phyloP scores from a whole-genome alignment of 768 basidiomycete species.

The Rhodotorula taiwanensis region DNA sequence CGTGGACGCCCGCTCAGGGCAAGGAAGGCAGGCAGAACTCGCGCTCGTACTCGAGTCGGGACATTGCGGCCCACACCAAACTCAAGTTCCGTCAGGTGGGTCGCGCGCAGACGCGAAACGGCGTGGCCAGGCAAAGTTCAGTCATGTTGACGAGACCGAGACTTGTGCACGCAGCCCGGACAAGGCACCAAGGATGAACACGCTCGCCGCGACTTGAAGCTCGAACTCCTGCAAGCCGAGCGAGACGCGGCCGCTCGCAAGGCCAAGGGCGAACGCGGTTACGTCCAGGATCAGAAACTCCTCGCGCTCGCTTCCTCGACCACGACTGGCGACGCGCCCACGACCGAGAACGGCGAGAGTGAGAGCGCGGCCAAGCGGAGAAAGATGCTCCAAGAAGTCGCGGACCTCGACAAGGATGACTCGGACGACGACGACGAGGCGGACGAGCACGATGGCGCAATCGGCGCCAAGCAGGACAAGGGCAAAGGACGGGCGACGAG shows the following conservation, averaged over 20 bases:
- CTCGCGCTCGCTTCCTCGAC: constrained; percentile 43
- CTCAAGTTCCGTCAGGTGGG: constrained; percentile 81
- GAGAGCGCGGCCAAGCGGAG: constrained; percentile 68
- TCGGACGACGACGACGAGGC: constrained; percentile 62
- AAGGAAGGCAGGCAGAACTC: constrained; percentile 86
- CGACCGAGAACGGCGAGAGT: constrained; percentile 50
- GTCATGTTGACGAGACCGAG: too few species aligned
- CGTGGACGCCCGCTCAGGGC: constrained; percentile 96
- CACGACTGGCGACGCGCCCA: constrained; percentile 43
- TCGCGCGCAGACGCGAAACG: neutral
- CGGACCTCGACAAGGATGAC: constrained; percentile 85
- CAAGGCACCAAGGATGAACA: constrained; percentile 78
- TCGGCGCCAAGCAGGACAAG: constrained; percentile 53
- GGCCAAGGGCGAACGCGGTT: constrained; percentile 72
- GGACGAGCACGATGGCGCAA: constrained; percentile 53
- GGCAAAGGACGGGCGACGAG: constrained; percentile 48
- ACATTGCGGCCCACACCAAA: constrained; percentile 92
- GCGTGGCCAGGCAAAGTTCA: too few species aligned
- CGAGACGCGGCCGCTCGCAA: constrained; percentile 82
- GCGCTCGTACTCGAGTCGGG: constrained; percentile 82
- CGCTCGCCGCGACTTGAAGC: constrained; percentile 66
- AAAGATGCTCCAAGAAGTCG: constrained; percentile 76
- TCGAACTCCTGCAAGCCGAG: constrained; percentile 77
- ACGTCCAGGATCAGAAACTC: constrained; percentile 43
- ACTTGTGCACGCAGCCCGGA: constrained; percentile 66